A percentile compares a stretch with the other conserved stretches of the same genome.
Conservation (phyloP, 768 basidiomycete species). For the Neoboletus subvelutipes region DNA sequence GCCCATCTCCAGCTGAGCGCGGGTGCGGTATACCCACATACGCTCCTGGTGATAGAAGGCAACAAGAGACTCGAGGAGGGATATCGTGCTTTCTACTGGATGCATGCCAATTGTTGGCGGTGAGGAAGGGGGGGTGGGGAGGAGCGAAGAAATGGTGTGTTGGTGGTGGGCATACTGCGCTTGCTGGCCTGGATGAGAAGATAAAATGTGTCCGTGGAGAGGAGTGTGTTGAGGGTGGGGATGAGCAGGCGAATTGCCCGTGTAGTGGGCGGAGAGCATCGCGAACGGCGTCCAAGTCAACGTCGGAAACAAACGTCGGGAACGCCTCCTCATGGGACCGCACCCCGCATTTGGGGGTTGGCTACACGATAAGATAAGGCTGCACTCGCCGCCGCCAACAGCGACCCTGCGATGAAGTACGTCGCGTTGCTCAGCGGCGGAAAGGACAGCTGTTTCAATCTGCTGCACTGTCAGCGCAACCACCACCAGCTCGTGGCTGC, state of each 20-base stretch:
- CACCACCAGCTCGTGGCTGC: constrained; percentile 87
- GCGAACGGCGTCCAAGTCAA: constrained; percentile 7
- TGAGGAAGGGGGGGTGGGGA: constrained; percentile 36
- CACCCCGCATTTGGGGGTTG: constrained; percentile 22
- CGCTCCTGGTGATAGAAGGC: constrained; percentile 70
- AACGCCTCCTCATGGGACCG: neutral
- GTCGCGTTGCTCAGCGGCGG: constrained; percentile 95
- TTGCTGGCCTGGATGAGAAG: constrained; percentile 23
- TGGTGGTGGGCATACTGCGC: constrained; percentile 24
- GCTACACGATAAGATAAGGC: constrained; percentile 17
- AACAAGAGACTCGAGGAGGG: constrained; percentile 62
- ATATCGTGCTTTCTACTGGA: constrained; percentile 47
- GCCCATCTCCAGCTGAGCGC: constrained; percentile 56
- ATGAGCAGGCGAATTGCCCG: constrained; percentile 18
- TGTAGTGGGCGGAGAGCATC: constrained; percentile 72
- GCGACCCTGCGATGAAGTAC: constrained; percentile 67
- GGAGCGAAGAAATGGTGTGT: constrained; percentile 32
- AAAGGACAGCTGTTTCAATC: constrained; percentile 96
- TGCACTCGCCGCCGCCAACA: neutral
- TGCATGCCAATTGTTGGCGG: constrained; percentile 31
- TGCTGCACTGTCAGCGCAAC: constrained; percentile 83
- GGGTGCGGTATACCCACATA: constrained; percentile 68
- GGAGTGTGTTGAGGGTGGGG: constrained; percentile 27
- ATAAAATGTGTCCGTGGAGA: constrained; percentile 28
- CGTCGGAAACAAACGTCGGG: neutral